phyloP scores from a whole-genome alignment of 129 eudicot species.

The Artemisia annua region DNA sequence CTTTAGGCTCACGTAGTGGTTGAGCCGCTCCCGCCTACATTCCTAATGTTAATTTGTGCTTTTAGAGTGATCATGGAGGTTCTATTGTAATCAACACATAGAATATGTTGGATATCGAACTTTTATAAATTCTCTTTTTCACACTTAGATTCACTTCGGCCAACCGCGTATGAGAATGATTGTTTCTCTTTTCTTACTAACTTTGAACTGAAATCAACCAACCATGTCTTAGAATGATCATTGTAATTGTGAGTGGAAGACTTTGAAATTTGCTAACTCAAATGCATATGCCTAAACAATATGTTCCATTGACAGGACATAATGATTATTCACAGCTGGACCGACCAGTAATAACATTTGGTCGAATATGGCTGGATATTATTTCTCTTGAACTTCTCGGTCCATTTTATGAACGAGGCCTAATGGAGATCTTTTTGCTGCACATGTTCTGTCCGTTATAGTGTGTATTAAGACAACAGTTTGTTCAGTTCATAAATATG shows the following conservation, averaged over 20 bases:
- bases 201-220: neutral
- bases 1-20: too few relatives aligned
- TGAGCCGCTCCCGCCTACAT: too few relatives aligned
- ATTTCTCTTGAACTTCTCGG: too few relatives aligned
- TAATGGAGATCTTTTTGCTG: too few relatives aligned
- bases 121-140: neutral
- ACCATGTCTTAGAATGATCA: conserved; percentile 15
- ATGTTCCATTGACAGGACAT: conserved; percentile 11
- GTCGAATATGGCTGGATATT: neutral
- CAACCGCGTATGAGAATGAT: conserved; percentile 23
- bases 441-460: too few relatives aligned
- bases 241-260: neutral
- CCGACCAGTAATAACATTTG: too few relatives aligned
- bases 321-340: neutral
- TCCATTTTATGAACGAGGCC: too few relatives aligned
- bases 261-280: neutral
- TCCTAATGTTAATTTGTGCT: neutral
- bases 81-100: neutral
- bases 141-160: conserved; percentile 9
- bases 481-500: too few relatives aligned
- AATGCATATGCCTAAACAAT: neutral
- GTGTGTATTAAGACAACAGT: too few relatives aligned
- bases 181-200: neutral
- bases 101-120: neutral
- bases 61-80: neutral